phyloP scores from a whole-genome alignment of 208 protist genomes.

The Leishmania major region DNA sequence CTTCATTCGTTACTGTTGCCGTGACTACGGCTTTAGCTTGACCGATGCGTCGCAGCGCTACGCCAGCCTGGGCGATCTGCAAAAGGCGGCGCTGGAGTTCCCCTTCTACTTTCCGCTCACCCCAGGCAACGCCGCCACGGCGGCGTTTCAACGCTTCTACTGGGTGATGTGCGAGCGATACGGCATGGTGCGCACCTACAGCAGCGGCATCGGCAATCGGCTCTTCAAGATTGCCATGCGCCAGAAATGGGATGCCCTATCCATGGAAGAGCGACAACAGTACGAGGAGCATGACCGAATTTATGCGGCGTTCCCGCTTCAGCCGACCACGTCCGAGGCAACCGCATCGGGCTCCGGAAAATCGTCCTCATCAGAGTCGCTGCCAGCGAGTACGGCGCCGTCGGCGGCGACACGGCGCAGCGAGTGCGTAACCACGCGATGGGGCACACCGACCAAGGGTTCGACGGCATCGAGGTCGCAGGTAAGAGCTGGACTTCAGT shows the following conservation, averaged over 20 bases:
- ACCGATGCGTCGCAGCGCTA: slow-evolving; percentile 46
- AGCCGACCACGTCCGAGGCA: not conserved
- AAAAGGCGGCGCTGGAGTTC: slow-evolving; percentile 80
- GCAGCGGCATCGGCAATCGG: slow-evolving; percentile 41
- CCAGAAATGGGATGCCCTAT: slow-evolving; percentile 57
- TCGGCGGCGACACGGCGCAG: not conserved
- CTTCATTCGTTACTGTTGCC: slow-evolving; percentile 60
- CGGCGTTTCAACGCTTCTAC: slow-evolving; percentile 72
- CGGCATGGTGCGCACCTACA: slow-evolving; percentile 45
- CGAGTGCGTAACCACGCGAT: not conserved
- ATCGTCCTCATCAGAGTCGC: not conserved
- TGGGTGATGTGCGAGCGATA: slow-evolving; percentile 49
- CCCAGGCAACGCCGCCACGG: slow-evolving; percentile 13
- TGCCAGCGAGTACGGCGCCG: not conserved
- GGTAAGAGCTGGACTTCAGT: slow-evolving; percentile 1
- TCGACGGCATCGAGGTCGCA: not conserved
- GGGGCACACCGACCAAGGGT: not conserved
- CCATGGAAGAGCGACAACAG: slow-evolving; percentile 47
- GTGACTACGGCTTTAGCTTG: slow-evolving; percentile 75
- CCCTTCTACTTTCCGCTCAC: slow-evolving; percentile 77
- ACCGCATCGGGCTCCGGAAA: not conserved
- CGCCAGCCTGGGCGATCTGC: slow-evolving; percentile 56
- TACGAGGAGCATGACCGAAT: slow-evolving; percentile 36
- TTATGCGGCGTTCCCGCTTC: slow-evolving; percentile 49
- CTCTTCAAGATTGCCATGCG: slow-evolving; percentile 71